Percentiles rank a stretch among this genome's conserved stretches.
phyloP scores from a whole-genome alignment of 2,329 filamentous ascomycete species.

The Elsinoe arachidis region DNA sequence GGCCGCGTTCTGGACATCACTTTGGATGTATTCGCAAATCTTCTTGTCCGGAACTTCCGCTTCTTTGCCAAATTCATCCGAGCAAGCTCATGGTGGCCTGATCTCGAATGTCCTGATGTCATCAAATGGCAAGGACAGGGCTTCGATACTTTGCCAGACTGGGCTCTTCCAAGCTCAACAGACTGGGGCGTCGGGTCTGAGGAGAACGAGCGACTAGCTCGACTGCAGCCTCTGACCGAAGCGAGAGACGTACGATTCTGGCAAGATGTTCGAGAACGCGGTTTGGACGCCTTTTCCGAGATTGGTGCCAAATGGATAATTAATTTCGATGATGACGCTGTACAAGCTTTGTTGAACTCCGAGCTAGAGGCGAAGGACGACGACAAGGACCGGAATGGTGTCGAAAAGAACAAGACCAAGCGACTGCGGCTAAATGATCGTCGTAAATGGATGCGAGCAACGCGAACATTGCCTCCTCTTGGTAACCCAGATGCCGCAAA shows the following conservation, averaged over 20 bases:
- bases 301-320: conserved; percentile 64
- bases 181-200: conserved; percentile 58
- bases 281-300: conserved; percentile 81
- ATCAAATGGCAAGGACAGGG: conserved; percentile 43
- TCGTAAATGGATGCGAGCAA: conserved; percentile 68
- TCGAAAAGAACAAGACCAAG: conserved; percentile 29
- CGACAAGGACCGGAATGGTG: conserved; percentile 29
- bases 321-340: conserved; percentile 44
- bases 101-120: conserved; percentile 47
- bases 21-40: conserved; percentile 86
- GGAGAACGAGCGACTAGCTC: conserved; percentile 52
- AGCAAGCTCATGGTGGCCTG: conserved; percentile 94
- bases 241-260: conserved; percentile 71
- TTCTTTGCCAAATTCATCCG: conserved; percentile 93
- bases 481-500: conserved; percentile 92
- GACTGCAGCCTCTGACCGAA: conserved; percentile 43
- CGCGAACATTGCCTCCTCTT: conserved; percentile 69
- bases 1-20: conserved; percentile 90
- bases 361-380: conserved; percentile 25
- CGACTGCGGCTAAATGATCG: conserved; percentile 48
- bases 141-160: conserved; percentile 64
- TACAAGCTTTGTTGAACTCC: conserved; percentile 22
- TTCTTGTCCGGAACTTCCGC: conserved; percentile 82
- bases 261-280: conserved; percentile 64
- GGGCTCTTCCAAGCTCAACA: conserved; percentile 67